Conservation (phyloP, 202 grass and related monocot genomes). For the Zoysia matrella region DNA sequence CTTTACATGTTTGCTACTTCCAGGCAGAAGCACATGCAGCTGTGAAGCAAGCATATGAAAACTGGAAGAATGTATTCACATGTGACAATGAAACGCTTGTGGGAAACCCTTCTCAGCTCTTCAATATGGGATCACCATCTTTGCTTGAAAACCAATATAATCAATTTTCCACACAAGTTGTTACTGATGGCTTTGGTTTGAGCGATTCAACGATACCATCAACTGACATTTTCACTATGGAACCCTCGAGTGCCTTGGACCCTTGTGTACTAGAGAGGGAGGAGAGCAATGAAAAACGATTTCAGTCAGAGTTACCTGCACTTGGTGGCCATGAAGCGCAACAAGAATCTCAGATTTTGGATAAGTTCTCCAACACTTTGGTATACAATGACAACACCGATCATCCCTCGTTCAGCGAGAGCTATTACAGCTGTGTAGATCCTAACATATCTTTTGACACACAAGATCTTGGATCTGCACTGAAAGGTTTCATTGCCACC, state of each 20-base stretch:
- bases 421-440: conserved; percentile 52
- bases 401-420: conserved; percentile 42
- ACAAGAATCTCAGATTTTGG: conserved; percentile 29
- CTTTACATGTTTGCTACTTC: conserved; percentile 36
- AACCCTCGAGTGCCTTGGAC: conserved; percentile 38
- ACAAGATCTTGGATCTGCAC: conserved; percentile 59
- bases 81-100: conserved; percentile 56
- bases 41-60: conserved; percentile 77
- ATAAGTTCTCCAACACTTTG: conserved; percentile 60
- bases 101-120: conserved; percentile 32
- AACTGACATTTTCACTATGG: conserved; percentile 20
- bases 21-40: conserved; percentile 66
- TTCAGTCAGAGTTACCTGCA: conserved; percentile 37
- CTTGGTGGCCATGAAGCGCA: conserved; percentile 32
- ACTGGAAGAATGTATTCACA: conserved; percentile 68
- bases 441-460: conserved; percentile 61
- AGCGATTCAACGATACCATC: conserved; percentile 57
- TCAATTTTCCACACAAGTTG: conserved; percentile 52
- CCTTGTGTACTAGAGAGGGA: conserved; percentile 39
- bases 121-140: conserved; percentile 48
- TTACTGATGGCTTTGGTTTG: conserved; percentile 55
- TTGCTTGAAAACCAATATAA: conserved; percentile 48
- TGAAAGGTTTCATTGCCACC: conserved; percentile 68
- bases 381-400: conserved; percentile 60
- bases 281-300: conserved; percentile 39